Conservation (phyloP, 2,329 filamentous ascomycete genomes). For the Ophiostoma pallidulum region DNA sequence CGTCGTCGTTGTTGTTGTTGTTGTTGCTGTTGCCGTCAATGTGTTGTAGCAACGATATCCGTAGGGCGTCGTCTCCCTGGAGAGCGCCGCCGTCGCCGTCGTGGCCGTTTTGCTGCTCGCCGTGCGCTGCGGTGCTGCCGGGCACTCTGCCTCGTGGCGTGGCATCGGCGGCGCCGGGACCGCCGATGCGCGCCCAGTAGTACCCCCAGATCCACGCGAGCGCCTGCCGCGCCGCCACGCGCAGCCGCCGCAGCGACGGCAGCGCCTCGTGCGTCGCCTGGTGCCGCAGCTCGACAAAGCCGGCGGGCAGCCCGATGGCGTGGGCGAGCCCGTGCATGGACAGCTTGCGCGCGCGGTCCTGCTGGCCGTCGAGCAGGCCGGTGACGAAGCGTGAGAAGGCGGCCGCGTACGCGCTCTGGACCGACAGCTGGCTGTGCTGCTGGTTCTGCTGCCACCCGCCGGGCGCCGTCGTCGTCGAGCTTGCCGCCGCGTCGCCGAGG, state of each 20-base stretch:
- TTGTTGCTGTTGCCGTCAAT: too few species aligned
- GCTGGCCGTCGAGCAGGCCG: slow-evolving; percentile 65
- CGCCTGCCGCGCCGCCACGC: slow-evolving; percentile 58
- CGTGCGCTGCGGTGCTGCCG: background rate
- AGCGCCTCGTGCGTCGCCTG: slow-evolving; percentile 85
- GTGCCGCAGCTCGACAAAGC: slow-evolving; percentile 82
- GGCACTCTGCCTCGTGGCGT: slow-evolving; percentile 5
- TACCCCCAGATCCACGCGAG: slow-evolving; percentile 81
- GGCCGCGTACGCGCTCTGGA: slow-evolving; percentile 50
- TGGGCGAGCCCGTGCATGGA: slow-evolving; percentile 66
- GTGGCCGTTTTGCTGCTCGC: slow-evolving; percentile 2
- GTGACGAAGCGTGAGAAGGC: slow-evolving; percentile 68
- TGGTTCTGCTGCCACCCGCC: too few species aligned
- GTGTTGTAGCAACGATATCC: background rate
- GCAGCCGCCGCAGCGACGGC: slow-evolving; percentile 63
- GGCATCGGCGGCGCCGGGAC: background rate
- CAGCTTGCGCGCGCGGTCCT: slow-evolving; percentile 56
- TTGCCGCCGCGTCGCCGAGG: slow-evolving; percentile 42
- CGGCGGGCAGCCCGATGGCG: slow-evolving; percentile 58
- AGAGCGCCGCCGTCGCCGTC: too few species aligned
- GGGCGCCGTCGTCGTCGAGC: background rate
- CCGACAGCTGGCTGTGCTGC: slow-evolving; percentile 11
- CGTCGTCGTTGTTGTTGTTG: too few species aligned
- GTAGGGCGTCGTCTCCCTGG: background rate
- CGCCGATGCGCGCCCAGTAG: slow-evolving; percentile 59